These are phyloP conservation scores for Phyllosticta citribraziliensis DNA, from an alignment of 2,329 filamentous ascomycete genomes.

Conservation along the genomic window DNA sequence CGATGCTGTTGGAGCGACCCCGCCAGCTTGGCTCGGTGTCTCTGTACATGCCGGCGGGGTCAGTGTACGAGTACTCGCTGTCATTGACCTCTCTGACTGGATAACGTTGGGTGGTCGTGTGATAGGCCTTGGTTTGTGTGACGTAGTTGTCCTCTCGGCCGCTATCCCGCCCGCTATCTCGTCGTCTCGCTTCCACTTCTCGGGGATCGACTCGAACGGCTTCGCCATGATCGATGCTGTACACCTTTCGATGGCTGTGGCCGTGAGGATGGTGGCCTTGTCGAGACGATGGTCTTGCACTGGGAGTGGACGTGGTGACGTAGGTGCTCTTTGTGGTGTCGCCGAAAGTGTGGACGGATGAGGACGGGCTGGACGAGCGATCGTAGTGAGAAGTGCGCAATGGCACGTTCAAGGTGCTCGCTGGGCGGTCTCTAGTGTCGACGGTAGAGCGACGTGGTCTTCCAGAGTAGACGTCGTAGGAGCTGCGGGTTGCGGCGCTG, in stretches of 20 bases:
- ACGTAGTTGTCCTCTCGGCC: slow-evolving; percentile 7
- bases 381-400: slow-evolving; percentile 20
- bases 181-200: slow-evolving; percentile 1
- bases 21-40: slow-evolving; percentile 42
- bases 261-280: slow-evolving; percentile 7
- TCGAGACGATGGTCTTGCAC: slow-evolving; percentile 10
- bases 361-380: slow-evolving; percentile 3
- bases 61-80: slow-evolving; percentile 40
- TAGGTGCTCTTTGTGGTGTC: slow-evolving; percentile 28
- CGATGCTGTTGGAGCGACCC: slow-evolving; percentile 35
- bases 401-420: slow-evolving; percentile 26
- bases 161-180: background rate
- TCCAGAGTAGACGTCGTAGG: slow-evolving; percentile 35
- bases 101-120: slow-evolving; percentile 19
- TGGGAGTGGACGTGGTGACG: slow-evolving; percentile 21
- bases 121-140: slow-evolving; percentile 9
- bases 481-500: slow-evolving; percentile 17
- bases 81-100: slow-evolving; percentile 25
- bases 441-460: slow-evolving; percentile 36
- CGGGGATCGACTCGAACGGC: slow-evolving; percentile 12
- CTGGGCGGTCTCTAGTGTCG: slow-evolving; percentile 27
- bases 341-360: slow-evolving; percentile 16
- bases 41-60: slow-evolving; percentile 40
- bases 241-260: slow-evolving; percentile 37
- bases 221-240: slow-evolving; percentile 38